phyloP scores from a whole-genome alignment of 164 flowering plant species.

The Sextonia rubra region DNA sequence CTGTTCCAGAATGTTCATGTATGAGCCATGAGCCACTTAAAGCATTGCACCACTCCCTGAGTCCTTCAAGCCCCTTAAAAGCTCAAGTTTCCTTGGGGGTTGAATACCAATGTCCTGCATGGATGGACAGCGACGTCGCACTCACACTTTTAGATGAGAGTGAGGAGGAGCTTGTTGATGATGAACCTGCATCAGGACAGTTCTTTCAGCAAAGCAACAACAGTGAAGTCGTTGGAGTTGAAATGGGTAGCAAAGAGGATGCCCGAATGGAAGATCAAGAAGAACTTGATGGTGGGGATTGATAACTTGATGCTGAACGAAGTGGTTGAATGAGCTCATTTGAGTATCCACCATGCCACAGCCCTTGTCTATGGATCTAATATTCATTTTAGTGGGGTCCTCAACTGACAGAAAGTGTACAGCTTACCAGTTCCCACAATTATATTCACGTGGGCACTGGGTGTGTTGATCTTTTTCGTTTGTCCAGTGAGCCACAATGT shows the following conservation, averaged over 20 bases:
- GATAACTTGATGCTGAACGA: slow-evolving; percentile 20
- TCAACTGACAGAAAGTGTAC: not conserved
- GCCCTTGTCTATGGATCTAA: not conserved
- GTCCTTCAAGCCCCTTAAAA: slow-evolving; percentile 25
- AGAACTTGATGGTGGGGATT: slow-evolving; percentile 81
- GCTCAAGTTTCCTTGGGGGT: slow-evolving; percentile 35
- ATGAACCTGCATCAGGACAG: slow-evolving; percentile 43
- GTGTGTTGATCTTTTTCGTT: not conserved
- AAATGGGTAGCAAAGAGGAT: slow-evolving; percentile 56
- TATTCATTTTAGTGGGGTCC: not conserved
- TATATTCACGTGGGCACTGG: not conserved
- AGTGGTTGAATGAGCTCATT: not conserved
- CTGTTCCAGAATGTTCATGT: slow-evolving; percentile 90
- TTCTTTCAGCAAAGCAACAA: slow-evolving; percentile 40
- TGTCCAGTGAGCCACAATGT: not conserved
- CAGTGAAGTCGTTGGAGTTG: slow-evolving; percentile 42
- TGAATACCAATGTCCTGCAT: slow-evolving; percentile 57
- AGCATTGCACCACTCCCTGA: slow-evolving; percentile 22
- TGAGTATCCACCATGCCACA: not conserved
- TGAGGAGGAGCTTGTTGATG: slow-evolving; percentile 75
- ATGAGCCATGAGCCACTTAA: slow-evolving; percentile 20
- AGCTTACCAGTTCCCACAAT: not conserved
- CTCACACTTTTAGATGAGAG: slow-evolving; percentile 21
- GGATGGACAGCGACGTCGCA: slow-evolving; percentile 46
- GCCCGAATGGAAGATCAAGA: slow-evolving; percentile 78